phyloP scores from a whole-genome alignment of 1,284 basidiomycete genomes.

The Mycosarcoma mackinlayi region DNA sequence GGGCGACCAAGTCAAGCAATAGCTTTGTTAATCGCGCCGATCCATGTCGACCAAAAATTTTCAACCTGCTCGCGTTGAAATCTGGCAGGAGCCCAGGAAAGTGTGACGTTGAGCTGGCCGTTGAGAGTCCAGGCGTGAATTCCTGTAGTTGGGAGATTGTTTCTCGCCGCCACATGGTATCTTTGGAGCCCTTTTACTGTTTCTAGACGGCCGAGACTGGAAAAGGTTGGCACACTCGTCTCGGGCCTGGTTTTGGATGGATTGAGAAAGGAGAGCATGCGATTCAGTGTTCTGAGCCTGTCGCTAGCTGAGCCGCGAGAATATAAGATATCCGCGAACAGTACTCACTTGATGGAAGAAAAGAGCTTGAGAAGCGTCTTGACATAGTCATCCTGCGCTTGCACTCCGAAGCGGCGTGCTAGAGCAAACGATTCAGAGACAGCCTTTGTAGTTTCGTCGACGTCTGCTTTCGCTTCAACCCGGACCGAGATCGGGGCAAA shows the following conservation, averaged over 20 bases:
- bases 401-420: not conserved
- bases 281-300: no score
- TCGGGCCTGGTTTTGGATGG: not conserved
- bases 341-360: not conserved
- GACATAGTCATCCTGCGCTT: constrained; percentile 7
- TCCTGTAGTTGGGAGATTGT: constrained; percentile 5
- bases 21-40: not conserved
- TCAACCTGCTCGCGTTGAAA: not conserved
- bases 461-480: not conserved
- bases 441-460: not conserved
- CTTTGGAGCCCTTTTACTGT: not conserved
- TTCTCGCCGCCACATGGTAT: constrained; percentile 5
- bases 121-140: constrained; percentile 8
- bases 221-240: constrained; percentile 6
- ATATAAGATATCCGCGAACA: not conserved
- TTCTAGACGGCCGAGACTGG: not conserved
- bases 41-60: constrained; percentile 3
- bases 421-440: not conserved
- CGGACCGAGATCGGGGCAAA: constrained; percentile 3
- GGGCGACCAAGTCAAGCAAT: not conserved
- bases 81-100: constrained; percentile 1
- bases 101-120: not conserved
- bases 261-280: no score
- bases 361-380: constrained; percentile 4
- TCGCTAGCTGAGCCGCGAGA: no score